phyloP scores from a whole-genome alignment of 129 eudicot genomes.

The Logfia minima region DNA sequence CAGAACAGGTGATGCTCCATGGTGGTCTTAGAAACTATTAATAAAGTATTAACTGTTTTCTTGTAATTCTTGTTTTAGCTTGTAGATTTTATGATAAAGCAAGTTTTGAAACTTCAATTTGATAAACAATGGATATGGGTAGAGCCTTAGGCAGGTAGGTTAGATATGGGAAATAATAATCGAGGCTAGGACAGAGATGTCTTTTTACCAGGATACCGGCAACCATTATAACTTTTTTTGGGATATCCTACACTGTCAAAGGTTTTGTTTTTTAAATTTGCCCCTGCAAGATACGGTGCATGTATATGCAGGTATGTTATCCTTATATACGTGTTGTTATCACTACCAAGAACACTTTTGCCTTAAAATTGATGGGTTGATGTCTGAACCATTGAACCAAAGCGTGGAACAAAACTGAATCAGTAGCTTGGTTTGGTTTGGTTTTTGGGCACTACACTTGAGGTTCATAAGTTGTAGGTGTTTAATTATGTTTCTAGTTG shows the following conservation, averaged over 20 bases:
- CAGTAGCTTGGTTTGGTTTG: not conserved
- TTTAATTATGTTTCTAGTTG: not conserved
- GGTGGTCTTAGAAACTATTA: slow-evolving; percentile 59
- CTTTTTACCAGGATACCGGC: not conserved
- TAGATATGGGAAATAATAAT: not conserved
- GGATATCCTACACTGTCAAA: not conserved
- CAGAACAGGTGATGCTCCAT: slow-evolving; percentile 81
- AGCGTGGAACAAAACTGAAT: not conserved
- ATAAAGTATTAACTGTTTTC: not conserved
- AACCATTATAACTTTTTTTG: not conserved
- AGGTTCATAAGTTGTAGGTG: too few relatives aligned
- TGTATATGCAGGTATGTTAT: not conserved
- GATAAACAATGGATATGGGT: not conserved
- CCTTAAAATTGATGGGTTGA: not conserved
- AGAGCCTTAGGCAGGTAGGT: slow-evolving; percentile 3
- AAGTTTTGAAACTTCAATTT: not conserved
- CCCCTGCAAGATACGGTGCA: not conserved
- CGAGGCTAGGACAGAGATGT: not conserved
- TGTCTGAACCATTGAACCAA: not conserved
- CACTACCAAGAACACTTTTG: not conserved
- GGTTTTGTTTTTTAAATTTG: not conserved
- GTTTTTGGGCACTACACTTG: not conserved
- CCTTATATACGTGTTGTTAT: not conserved
- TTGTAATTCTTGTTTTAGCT: not conserved
- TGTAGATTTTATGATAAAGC: not conserved